Evolutionary conservation across 139 green algal species (phyloP).

Genomic region (Picocystis salinarum): DNA sequence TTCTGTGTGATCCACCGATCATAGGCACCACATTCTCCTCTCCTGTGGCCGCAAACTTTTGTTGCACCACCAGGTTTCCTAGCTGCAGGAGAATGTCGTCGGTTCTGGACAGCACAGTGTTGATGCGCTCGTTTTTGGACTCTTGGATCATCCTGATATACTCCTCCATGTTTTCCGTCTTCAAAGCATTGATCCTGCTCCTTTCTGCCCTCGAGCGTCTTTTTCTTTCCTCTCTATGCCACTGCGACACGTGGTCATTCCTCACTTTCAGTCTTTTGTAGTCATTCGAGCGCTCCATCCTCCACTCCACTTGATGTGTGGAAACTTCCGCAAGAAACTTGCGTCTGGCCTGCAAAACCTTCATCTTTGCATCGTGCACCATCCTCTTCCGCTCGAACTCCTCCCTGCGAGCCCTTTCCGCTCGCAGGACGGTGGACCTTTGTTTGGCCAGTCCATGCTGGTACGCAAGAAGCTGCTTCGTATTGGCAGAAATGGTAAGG

Average conservation of each 20-base stretch:
- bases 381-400: conserved; percentile 10
- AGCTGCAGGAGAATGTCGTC: conserved; percentile 21
- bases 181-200: conserved; percentile 16
- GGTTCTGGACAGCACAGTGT: conserved; percentile 17
- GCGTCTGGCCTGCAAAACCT: not conserved
- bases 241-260: not conserved
- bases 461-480: too few species aligned
- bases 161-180: conserved; percentile 21
- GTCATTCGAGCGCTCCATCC: not conserved
- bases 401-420: not conserved
- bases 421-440: too few species aligned
- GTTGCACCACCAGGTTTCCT: conserved; percentile 11
- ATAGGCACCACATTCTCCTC: not conserved
- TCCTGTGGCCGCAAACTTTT: not conserved
- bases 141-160: conserved; percentile 18
- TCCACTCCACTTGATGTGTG: conserved; percentile 2
- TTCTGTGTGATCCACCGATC: not conserved
- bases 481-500: too few species aligned
- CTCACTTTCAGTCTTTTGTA: not conserved
- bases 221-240: conserved; percentile 7
- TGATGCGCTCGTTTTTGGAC: conserved; percentile 20
- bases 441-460: too few species aligned
- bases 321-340: conserved; percentile 3
- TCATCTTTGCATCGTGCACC: conserved; percentile 8
- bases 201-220: conserved; percentile 9